phyloP scores from a whole-genome alignment of 208 protist species.

The Trichomonas gallinae region DNA sequence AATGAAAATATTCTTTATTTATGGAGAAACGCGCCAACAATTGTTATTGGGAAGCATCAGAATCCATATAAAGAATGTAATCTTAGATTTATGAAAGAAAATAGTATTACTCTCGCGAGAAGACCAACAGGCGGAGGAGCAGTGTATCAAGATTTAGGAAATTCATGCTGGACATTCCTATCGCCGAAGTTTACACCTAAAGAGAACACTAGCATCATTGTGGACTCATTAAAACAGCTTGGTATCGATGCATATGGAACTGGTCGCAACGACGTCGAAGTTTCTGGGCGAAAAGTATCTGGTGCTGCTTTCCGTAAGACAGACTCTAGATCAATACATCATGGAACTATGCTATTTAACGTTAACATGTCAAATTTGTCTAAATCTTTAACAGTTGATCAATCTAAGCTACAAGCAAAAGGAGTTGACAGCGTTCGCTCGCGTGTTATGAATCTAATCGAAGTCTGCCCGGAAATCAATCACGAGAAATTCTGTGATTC shows the following conservation, averaged over 20 bases:
- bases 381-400: not conserved
- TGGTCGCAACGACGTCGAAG: not conserved
- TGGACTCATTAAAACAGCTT: not conserved
- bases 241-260: not conserved
- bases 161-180: slow-evolving; percentile 13
- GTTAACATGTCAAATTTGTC: not conserved
- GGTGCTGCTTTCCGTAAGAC: not conserved
- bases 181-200: not conserved
- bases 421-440: not conserved
- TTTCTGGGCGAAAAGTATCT: not conserved
- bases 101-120: not conserved
- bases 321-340: not conserved
- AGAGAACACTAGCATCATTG: not conserved
- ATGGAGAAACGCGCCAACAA: not conserved
- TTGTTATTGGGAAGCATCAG: slow-evolving; percentile 13
- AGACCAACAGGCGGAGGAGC: not conserved
- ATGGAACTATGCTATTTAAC: not conserved
- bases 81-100: not conserved
- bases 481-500: not conserved
- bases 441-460: not conserved
- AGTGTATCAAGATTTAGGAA: slow-evolving; percentile 7
- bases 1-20: slow-evolving; percentile 11
- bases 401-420: not conserved
- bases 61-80: slow-evolving; percentile 21
- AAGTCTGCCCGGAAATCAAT: not conserved